Evolutionary conservation across 495 filamentous ascomycete genomes (phyloP), one percentile per base, ranked within the genome.

Genomic region (Penicillium bialowiezense): DNA sequence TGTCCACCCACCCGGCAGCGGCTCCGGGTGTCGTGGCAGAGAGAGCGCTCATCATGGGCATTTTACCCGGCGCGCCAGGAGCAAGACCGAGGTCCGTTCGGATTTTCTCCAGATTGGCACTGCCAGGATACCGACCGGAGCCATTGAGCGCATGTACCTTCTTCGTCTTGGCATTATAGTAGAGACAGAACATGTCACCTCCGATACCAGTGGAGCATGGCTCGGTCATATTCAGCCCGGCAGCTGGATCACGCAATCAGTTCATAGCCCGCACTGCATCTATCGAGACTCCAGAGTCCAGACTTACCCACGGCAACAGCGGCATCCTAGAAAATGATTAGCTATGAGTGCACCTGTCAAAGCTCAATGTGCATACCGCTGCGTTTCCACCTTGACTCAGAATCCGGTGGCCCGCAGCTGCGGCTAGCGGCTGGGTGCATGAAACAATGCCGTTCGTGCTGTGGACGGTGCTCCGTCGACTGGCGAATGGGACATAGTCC

Each of bases 181-280:
- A 97, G 8, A 98, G 84, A 65, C 90, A 95, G 76, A 98, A 98
- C 84, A 96, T 90, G 70, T 98, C 93, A 26, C 93, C 93, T 50
- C 95, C 93, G 52, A 98, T 96, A n/a, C 93, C 93, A 3, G 93
- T 97, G 1, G 86, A 91, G 33, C 84, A 81, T 10, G 93, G 95
- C 61, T 98, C 95, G 3, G 95, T 95, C 66, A 97, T 83, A 69
- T 96, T 97, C 20, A 98, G 70, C 21, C 80, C 89, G 31, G 93
- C 93, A 36, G 91, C 88, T 78, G 9, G 19, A 51, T 12, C 13
- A 51, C 15, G n/a, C 15, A 3, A 37, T 51, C 18, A 51, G 48
- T 49, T 20, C 3, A 40, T 41, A 10, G 35, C 12, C 31, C 12
- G 9, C 33, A 18, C 6, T 19, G 5, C 36, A 7, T 33, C 12